Evolutionary conservation across 805 yeast genomes (phyloP), one percentile per base, ranked within the genome.

Genomic region (Starmerella apicola): DNA sequence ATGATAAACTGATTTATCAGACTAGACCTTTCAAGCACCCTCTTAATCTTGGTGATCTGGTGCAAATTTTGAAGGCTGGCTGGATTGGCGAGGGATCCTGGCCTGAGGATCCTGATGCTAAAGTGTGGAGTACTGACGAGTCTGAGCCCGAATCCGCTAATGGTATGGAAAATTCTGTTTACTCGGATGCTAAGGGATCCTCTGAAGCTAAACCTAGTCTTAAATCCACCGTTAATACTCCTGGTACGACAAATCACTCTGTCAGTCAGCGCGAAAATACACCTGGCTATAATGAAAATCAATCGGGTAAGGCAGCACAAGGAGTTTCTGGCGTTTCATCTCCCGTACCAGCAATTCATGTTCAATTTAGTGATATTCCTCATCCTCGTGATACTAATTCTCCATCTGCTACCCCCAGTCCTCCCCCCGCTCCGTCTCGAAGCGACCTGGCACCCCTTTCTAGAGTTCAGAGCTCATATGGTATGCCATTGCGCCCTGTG

Each of bases 71-170:
- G 31, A 76, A 82, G 51, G 72, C 80, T 3, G 95, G 95, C 16
- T 86, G 97, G 97, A 68, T 70, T 13, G 77, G 75, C 44, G 74
- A 74, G 18, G 83, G 78, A 37, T 72, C 74, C 49, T 86, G 91
- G 88, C 52, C 58, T 41, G 45, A 54, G 46, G 28, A 51, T 32
- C 45, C 24, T 23, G 51, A 51, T 32, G 44, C 45, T 18, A 53
- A 50, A 30, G 46, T 37, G 16, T 51, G 55, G 55, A 43, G 49
- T 32, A 42, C 45, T 20, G 29, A 24, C 21, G 35, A 24, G 35
- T n/a, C 17, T 12, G 26, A 23, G 26, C 26, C 7, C 10, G 26
- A 23, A 12, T n/a, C n/a, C n/a, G n/a, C n/a, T n/a, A n/a, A n/a
- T n/a, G n/a, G n/a, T n/a, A n/a, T n/a, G n/a, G 26, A 23, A 7